These are phyloP conservation scores for Pseudogymnoascus sp. DNA, from an alignment of 2,329 filamentous ascomycete genomes.

Conservation along the genomic window DNA sequence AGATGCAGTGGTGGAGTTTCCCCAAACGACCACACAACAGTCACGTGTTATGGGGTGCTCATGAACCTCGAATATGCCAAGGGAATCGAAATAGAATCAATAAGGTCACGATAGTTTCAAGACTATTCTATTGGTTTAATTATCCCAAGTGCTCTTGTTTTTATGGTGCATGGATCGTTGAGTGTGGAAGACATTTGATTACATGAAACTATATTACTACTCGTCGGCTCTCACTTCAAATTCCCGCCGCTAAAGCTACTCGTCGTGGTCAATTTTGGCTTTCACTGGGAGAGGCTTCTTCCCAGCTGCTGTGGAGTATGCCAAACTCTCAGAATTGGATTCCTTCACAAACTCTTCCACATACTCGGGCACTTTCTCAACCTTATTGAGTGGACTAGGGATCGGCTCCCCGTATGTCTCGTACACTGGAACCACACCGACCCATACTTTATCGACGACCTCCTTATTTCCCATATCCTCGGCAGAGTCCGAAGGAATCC, in stretches of 20 bases:
- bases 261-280: background rate
- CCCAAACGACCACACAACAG: background rate
- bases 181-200: background rate
- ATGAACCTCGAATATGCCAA: slow-evolving; percentile 4
- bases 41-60: slow-evolving; percentile 6
- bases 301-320: background rate
- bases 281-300: background rate
- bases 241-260: background rate
- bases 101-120: background rate
- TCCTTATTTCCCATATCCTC: slow-evolving; percentile 39
- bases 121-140: background rate
- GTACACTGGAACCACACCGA: slow-evolving; percentile 54
- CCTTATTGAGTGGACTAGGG: slow-evolving; percentile 17
- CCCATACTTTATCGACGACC: slow-evolving; percentile 41
- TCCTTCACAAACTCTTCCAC: slow-evolving; percentile 43
- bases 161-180: background rate
- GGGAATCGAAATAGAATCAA: background rate
- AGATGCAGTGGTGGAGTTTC: background rate
- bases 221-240: background rate
- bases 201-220: background rate
- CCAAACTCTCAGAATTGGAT: slow-evolving; percentile 35
- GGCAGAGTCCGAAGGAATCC: slow-evolving; percentile 50
- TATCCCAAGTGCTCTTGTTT: background rate
- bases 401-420: slow-evolving; percentile 43
- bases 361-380: slow-evolving; percentile 43